Evolutionary conservation across 2,329 filamentous ascomycete genomes (phyloP).

Genomic region (Aureobasidium sp.): DNA sequence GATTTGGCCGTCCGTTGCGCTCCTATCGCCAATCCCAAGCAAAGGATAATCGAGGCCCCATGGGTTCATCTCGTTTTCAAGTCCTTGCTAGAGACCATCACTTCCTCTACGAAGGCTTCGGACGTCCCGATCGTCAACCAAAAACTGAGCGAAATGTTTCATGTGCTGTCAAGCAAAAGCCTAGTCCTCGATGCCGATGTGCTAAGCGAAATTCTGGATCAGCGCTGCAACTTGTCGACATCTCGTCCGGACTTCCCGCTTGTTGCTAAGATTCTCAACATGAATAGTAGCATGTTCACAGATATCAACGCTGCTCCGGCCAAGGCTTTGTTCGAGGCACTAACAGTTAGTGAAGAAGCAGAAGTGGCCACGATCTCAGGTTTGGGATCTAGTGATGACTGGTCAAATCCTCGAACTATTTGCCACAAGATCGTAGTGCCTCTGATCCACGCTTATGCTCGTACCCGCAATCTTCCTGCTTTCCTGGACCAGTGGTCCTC

Average conservation of each 20-base stretch:
- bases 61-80: conserved; percentile 39
- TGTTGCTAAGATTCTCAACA: conserved; percentile 36
- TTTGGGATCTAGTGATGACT: background rate
- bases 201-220: background rate
- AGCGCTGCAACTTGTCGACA: conserved; percentile 1
- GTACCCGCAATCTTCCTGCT: conserved; percentile 21
- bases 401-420: background rate
- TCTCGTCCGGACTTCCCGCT: conserved; percentile 33
- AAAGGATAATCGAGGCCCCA: conserved; percentile 33
- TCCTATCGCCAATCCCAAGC: conserved; percentile 34
- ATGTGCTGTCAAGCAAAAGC: conserved; percentile 15
- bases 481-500: conserved; percentile 26
- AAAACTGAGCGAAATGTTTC: conserved; percentile 22
- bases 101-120: conserved; percentile 21
- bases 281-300: conserved; percentile 42
- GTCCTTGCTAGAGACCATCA: conserved; percentile 25
- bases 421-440: conserved; percentile 22
- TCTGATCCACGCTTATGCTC: conserved; percentile 27
- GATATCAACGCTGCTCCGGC: conserved; percentile 14
- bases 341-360: background rate
- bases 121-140: conserved; percentile 18
- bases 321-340: conserved; percentile 14
- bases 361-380: background rate
- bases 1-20: conserved; percentile 36
- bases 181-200: background rate